Percentiles rank a stretch among this genome's conserved stretches.
phyloP scores from a whole-genome alignment of 805 yeast genomes.

The Schwanniomyces sp. region DNA sequence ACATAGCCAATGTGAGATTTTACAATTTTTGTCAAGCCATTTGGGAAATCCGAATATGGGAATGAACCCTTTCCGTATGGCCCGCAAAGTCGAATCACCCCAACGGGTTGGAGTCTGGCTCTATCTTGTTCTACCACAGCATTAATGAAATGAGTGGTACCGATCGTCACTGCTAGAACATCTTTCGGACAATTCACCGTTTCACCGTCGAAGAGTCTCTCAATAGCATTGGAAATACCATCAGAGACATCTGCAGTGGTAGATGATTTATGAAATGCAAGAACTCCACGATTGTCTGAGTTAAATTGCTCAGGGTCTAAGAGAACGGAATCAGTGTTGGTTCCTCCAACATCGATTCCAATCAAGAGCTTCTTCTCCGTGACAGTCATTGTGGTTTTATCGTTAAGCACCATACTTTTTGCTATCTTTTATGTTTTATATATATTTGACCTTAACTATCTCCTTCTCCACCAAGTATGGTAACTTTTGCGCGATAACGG shows the following conservation, averaged over 20 bases:
- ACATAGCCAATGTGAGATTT: conserved; percentile 34
- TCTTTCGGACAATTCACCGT: conserved; percentile 22
- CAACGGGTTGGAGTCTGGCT: conserved; percentile 42
- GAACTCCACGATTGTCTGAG: conserved; percentile 26
- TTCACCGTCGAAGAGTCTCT: conserved; percentile 24
- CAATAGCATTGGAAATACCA: conserved; percentile 41
- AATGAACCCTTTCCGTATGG: conserved; percentile 37
- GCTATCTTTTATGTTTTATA: neutral
- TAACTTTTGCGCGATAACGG: too few species aligned
- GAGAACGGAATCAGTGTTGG: conserved; percentile 50
- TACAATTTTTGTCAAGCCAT: conserved; percentile 30
- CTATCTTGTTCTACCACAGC: conserved; percentile 48
- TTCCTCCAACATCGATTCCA: conserved; percentile 55
- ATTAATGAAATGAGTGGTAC: conserved; percentile 53
- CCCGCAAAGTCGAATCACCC: conserved; percentile 46
- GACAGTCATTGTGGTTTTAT: too few species aligned
- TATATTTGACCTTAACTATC: neutral
- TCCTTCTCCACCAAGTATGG: neutral
- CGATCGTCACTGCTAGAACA: conserved; percentile 46
- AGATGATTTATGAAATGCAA: conserved; percentile 42
- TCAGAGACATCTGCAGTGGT: conserved; percentile 46
- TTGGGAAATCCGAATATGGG: conserved; percentile 49
- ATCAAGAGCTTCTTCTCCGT: conserved; percentile 11
- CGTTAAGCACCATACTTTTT: neutral
- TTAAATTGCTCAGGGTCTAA: conserved; percentile 33